These are phyloP conservation scores for Alternaria incomplexa DNA, from an alignment of 2,329 filamentous ascomycete species.

Conservation along the genomic window DNA sequence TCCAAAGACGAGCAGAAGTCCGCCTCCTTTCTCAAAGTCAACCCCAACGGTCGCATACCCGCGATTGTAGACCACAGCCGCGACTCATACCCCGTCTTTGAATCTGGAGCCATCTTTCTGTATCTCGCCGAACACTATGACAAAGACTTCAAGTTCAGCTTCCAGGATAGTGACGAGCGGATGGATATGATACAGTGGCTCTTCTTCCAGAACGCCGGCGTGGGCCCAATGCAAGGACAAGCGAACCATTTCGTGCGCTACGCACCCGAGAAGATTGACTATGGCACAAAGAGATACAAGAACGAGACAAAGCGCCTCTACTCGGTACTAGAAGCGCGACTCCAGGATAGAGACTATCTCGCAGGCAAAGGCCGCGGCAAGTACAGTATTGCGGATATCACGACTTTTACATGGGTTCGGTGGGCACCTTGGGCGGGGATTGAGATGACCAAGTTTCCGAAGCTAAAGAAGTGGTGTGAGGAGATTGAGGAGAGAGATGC, in stretches of 20 bases:
- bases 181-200: constrained; percentile 81
- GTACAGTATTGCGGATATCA: constrained; percentile 70
- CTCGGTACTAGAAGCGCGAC: constrained; percentile 72
- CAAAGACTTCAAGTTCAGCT: constrained; percentile 77
- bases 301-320: constrained; percentile 85
- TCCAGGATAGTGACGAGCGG: constrained; percentile 73
- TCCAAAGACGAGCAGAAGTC: constrained; percentile 75
- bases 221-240: constrained; percentile 80
- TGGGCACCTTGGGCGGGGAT: constrained; percentile 64
- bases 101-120: constrained; percentile 79
- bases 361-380: constrained; percentile 67
- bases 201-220: constrained; percentile 72
- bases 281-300: constrained; percentile 78
- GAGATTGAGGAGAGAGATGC: constrained; percentile 25
- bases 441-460: constrained; percentile 70
- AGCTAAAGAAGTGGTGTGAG: constrained; percentile 61
- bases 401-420: constrained; percentile 76
- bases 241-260: constrained; percentile 80
- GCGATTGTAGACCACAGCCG: constrained; percentile 77
- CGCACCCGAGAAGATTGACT: constrained; percentile 78
- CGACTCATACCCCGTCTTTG: constrained; percentile 74
- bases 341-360: constrained; percentile 60
- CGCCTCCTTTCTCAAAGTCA: constrained; percentile 82
- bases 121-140: constrained; percentile 84
- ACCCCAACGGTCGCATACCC: constrained; percentile 88